Percentiles rank a stretch among this genome's conserved stretches.
These are phyloP conservation scores for Flaveria linearis DNA, from an alignment of 129 eudicot species.

Conservation along the genomic window DNA sequence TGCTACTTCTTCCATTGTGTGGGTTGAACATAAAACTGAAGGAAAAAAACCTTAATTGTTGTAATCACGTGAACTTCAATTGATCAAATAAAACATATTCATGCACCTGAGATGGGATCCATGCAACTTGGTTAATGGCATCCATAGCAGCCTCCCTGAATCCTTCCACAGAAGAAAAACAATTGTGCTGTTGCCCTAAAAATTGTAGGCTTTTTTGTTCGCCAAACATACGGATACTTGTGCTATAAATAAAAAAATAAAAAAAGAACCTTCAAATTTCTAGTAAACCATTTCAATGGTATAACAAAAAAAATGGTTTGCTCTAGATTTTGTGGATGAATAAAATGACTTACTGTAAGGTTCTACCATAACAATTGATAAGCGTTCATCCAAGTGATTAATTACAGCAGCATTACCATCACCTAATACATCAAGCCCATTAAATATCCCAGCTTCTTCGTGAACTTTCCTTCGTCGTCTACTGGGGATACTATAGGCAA, in stretches of 20 bases:
- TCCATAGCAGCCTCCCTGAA: slow-evolving; percentile 82
- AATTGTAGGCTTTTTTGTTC: slow-evolving; percentile 97
- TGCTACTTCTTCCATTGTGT: not conserved
- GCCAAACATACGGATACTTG: slow-evolving; percentile 98
- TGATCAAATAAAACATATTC: not conserved
- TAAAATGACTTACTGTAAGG: slow-evolving; percentile 75
- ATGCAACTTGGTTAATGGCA: slow-evolving; percentile 72
- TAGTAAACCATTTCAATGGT: not conserved
- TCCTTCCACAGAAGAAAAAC: slow-evolving; percentile 99
- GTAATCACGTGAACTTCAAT: not conserved
- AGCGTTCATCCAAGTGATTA: slow-evolving; percentile 63
- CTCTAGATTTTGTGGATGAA: slow-evolving; percentile 11
- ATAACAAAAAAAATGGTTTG: not conserved
- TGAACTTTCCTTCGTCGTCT: slow-evolving; percentile 82
- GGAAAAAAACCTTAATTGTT: not conserved
- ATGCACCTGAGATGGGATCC: slow-evolving; percentile 90
- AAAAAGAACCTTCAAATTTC: not conserved
- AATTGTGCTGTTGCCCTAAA: slow-evolving; percentile 98
- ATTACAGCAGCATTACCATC: slow-evolving; percentile 87
- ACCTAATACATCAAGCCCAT: slow-evolving; percentile 84
- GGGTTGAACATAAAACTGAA: not conserved
- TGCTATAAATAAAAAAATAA: slow-evolving; percentile 49
- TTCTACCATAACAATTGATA: slow-evolving; percentile 74
- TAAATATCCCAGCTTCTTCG: slow-evolving; percentile 87
- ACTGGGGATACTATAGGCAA: slow-evolving; percentile 88